These are phyloP conservation scores for Lactifluus volemus DNA, from an alignment of 768 basidiomycete genomes.

Conservation along the genomic window DNA sequence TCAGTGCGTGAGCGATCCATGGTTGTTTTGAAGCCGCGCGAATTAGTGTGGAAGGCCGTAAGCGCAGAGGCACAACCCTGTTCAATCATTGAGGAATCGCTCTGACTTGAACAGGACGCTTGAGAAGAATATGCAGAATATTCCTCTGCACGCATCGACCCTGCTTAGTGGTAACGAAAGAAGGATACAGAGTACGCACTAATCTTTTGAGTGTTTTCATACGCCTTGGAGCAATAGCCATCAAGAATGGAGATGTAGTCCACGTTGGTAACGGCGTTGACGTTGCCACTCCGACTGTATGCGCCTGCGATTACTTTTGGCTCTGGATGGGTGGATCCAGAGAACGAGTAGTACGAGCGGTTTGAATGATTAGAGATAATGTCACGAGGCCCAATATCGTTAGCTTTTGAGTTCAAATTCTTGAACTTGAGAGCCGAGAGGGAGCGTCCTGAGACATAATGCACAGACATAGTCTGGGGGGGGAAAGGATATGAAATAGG, in stretches of 20 bases:
- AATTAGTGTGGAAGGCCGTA: conserved; percentile 28
- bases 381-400: not conserved
- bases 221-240: conserved; percentile 21
- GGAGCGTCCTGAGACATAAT: conserved; percentile 15
- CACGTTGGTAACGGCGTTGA: conserved; percentile 12
- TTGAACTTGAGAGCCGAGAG: conserved; percentile 12
- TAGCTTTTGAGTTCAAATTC: not conserved
- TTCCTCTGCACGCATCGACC: not conserved
- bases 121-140: conserved; percentile 27
- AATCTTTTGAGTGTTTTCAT: conserved; percentile 22
- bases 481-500: conserved; percentile 21
- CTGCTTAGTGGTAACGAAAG: not conserved
- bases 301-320: not conserved
- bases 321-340: not conserved
- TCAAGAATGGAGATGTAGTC: conserved; percentile 24
- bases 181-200: conserved; percentile 18
- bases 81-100: conserved; percentile 34
- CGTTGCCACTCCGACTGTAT: conserved; percentile 9
- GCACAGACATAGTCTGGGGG: conserved; percentile 18
- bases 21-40: conserved; percentile 26
- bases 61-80: conserved; percentile 31
- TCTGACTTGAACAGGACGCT: conserved; percentile 21
- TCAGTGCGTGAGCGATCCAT: conserved; percentile 28
- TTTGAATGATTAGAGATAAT: not conserved
- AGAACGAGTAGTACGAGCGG: not conserved